These are phyloP conservation scores for Escallonia rubra DNA, from an alignment of 129 eudicot genomes.

Conservation along the genomic window DNA sequence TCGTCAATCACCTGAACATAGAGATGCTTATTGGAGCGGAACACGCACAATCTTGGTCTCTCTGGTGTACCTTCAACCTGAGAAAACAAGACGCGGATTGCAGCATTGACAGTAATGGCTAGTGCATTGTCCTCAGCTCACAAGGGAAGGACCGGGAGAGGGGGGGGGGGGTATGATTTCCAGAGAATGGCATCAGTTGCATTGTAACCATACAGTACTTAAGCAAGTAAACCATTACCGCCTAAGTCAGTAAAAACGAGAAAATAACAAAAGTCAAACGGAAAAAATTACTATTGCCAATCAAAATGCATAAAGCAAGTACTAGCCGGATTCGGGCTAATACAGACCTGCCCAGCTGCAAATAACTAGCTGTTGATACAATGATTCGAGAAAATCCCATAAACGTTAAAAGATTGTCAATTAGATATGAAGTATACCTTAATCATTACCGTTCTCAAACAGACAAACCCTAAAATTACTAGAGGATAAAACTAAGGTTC, in stretches of 20 bases:
- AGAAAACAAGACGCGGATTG: background rate
- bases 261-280: background rate
- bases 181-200: background rate
- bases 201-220: background rate
- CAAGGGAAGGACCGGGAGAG: background rate
- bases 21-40: slow-evolving; percentile 92
- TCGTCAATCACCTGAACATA: slow-evolving; percentile 95
- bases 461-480: too few relatives aligned
- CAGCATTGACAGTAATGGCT: background rate
- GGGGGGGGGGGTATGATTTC: background rate
- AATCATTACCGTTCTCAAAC: too few relatives aligned
- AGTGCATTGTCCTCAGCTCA: background rate
- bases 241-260: background rate
- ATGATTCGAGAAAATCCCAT: too few relatives aligned
- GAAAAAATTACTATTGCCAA: too few relatives aligned
- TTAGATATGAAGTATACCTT: too few relatives aligned
- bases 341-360: too few relatives aligned
- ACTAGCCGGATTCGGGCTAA: too few relatives aligned
- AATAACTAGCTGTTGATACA: too few relatives aligned
- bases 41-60: slow-evolving; percentile 87
- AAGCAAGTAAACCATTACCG: background rate
- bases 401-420: too few relatives aligned
- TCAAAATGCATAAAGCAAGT: too few relatives aligned
- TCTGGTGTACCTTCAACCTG: slow-evolving; percentile 96
- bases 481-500: too few relatives aligned